Conservation (phyloP, 345 rosid genomes). For the Eutrema yunnanense region DNA sequence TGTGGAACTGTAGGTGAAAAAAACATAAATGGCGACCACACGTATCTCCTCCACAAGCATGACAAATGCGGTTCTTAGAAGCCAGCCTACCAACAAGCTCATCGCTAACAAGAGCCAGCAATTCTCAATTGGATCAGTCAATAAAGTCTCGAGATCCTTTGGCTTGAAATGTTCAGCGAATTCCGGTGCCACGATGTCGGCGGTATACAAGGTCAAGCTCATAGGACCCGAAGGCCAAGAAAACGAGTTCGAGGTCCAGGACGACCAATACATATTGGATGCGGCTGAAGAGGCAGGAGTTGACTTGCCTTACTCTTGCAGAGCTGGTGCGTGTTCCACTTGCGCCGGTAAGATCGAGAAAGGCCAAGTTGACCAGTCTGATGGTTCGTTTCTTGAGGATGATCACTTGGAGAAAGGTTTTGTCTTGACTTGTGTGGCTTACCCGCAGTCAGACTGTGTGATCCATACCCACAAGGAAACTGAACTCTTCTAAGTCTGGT, state of each 20-base stretch:
- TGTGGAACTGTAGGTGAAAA: slow-evolving; percentile 12
- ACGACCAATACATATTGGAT: slow-evolving; percentile 63
- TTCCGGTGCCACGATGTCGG: slow-evolving; percentile 44
- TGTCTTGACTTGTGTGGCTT: slow-evolving; percentile 69
- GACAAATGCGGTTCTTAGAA: slow-evolving; percentile 40
- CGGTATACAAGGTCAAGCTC: slow-evolving; percentile 66
- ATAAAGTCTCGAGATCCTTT: slow-evolving; percentile 43
- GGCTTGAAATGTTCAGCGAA: slow-evolving; percentile 53
- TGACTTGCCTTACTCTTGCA: slow-evolving; percentile 79
- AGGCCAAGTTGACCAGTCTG: slow-evolving; percentile 73
- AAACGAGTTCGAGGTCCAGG: slow-evolving; percentile 55
- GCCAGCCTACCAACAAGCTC: slow-evolving; percentile 24
- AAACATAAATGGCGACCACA: slow-evolving; percentile 40
- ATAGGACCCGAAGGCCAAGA: slow-evolving; percentile 61
- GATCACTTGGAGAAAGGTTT: slow-evolving; percentile 49
- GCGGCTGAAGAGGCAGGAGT: slow-evolving; percentile 75
- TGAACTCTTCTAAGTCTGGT: slow-evolving; percentile 43
- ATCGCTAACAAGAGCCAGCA: slow-evolving; percentile 11
- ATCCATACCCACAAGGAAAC: slow-evolving; percentile 81
- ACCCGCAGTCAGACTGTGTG: slow-evolving; percentile 68
- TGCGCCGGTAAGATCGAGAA: slow-evolving; percentile 65
- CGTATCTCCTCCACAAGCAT: slow-evolving; percentile 38
- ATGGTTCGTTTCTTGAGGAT: slow-evolving; percentile 80
- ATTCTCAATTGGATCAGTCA: slow-evolving; percentile 42
- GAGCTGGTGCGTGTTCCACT: slow-evolving; percentile 90